Conservation (phyloP, 495 filamentous ascomycete genomes). For the Halenospora varia region DNA sequence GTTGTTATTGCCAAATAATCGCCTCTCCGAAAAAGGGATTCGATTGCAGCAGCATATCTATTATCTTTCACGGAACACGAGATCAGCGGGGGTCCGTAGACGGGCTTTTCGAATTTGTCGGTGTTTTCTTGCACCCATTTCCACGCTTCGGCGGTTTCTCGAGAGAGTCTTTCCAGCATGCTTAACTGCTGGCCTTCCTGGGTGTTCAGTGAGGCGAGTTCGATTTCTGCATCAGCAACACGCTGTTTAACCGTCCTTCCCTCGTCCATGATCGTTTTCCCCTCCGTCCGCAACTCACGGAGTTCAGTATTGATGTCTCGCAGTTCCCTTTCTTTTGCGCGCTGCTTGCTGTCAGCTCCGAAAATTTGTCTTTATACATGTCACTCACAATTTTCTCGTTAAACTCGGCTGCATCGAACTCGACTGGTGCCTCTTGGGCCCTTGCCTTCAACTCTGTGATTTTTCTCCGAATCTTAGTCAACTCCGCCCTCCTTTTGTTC, state of each 20-base stretch:
- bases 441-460: conserved; percentile 40
- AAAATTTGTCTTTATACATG: background rate
- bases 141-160: conserved; percentile 67
- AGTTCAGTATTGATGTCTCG: conserved; percentile 32
- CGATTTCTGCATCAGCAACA: conserved; percentile 32
- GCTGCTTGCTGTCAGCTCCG: conserved; percentile 27
- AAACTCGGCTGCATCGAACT: conserved; percentile 45
- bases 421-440: conserved; percentile 40
- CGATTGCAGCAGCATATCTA: conserved; percentile 67
- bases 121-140: conserved; percentile 74
- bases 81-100: conserved; percentile 82
- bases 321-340: conserved; percentile 43
- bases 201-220: conserved; percentile 63
- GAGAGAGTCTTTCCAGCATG: conserved; percentile 51
- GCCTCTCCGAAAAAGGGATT: conserved; percentile 57
- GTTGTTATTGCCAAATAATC: conserved; percentile 74
- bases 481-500: conserved; percentile 46
- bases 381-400: conserved; percentile 50
- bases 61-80: conserved; percentile 77
- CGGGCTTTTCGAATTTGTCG: conserved; percentile 67
- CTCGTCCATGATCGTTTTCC: conserved; percentile 9
- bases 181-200: conserved; percentile 69
- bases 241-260: conserved; percentile 21
- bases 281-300: conserved; percentile 2
- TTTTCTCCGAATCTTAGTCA: conserved; percentile 36